Base-by-base conservation (phyloP, 2,329 filamentous ascomycete genomes). In the Sporothrix brasiliensis region DNA sequence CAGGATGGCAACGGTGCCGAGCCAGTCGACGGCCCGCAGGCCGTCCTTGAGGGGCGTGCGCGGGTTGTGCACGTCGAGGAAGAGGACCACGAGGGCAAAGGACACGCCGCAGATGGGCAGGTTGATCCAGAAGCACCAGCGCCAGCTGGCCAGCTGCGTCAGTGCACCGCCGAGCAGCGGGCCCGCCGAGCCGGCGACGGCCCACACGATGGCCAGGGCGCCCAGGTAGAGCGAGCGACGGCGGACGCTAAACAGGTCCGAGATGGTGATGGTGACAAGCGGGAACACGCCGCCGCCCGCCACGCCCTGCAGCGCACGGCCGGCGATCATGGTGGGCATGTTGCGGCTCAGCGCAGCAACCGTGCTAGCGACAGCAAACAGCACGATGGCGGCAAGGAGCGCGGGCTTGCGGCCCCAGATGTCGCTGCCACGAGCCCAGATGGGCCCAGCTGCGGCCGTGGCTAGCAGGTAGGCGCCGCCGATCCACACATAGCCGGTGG, bases 1-100 rank as follows among this genome's bases (percentile, higher is more conserved):
- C 19, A 90, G 81, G 73, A 92, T 85, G 1, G 85, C 80, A 4
- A 89, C 69, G 3, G 85, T 87, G 1, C 91, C 91, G 6, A 79
- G 70, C 85, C 85, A 87, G 75, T 87, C 85, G n/a, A 87, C 80
- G 0, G 86, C 86, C 71, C 86, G 86, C 11, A 92, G 78, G 0
- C 89, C 89, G 47, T 85, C 81, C 72, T 80, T 77, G 0, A 91
- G 76, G 0, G 87, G 85, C 0, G 89, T 91, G 54, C 82, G 84
- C 0, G 89, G 72, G 58, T 66, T 69, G 68, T 70, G 70, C 56
- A 74, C 56, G 61, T 73, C 70, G n/a, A 75, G 71, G 69, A 72
- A 74, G 16, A 73, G 53, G n/a, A 74, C 19, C 3, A 73, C 66
- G 6, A 77, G 73, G 1, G 74, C 10, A 27, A 75, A 58, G 54